Evolutionary conservation across 192 early-diverging fungal genomes (phyloP), one percentile per base, ranked within the genome.

Genomic region (Linnemannia exigua): DNA sequence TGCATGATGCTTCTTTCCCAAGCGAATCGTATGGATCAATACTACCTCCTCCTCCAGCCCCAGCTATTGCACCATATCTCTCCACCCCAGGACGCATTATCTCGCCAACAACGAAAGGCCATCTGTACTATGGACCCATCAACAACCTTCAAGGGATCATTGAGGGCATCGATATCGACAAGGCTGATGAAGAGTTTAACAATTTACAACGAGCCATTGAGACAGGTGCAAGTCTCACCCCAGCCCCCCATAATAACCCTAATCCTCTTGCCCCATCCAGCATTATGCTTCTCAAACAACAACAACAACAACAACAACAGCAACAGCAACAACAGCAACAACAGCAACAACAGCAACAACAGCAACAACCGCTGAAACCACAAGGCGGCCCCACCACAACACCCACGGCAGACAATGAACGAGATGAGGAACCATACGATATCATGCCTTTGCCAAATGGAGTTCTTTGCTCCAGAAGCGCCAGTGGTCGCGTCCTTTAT

Each of bases 1-100:
- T 85, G 61, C 79, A 72, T 36, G 83, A 85, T 22, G 77, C 83
- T 0, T 85, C 77, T 1, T 85, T 85, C 63, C 83, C 83, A 0
- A 67, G 74, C 22, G 83, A 85, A 31, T 85, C 83, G 15, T 85
- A 70, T 50, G 69, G 77, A 5, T 47, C 77, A 17, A 63, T 19
- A n/a, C 61, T 85, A 0, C 83, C 83, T 19, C 83, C 83, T 16
- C 83, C 83, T 16, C 83, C 83, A 78, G 37, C 63, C 25, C 77
- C 83, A 5, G 37, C 72, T 5, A 66, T 66, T 33, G 77, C 83
- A 3, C 74, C 83, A 2, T 68, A 79, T 37, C 36, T 85, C n/a
- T 50, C 73, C 0, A 67, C 76, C 8, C 67, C 83, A 41, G 83
- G 83, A 72, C 73, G 83, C 6, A 47, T 76, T 20, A 47, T 85